Percentiles rank a stretch among this genome's conserved stretches.
phyloP scores from a whole-genome alignment of 2,329 filamentous ascomycete genomes.

The Teratosphaeria zuluensis region DNA sequence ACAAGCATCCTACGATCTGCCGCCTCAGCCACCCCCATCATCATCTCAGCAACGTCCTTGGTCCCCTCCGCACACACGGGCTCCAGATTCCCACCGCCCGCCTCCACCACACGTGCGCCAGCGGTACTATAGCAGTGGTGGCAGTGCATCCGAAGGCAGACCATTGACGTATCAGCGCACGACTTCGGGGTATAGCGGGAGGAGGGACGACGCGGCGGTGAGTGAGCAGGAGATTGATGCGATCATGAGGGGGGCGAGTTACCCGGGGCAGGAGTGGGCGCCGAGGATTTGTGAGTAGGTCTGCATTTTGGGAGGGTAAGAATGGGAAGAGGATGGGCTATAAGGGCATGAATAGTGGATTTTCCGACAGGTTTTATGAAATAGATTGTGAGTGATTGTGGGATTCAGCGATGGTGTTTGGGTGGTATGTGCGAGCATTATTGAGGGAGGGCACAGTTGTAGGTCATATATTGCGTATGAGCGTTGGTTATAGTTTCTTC shows the following conservation, averaged over 20 bases:
- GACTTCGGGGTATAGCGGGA: slow-evolving; percentile 14
- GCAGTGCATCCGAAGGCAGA: not conserved
- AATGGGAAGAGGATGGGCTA: no score
- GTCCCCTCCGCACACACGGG: not conserved
- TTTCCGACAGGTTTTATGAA: no score
- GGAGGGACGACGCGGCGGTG: slow-evolving; percentile 18
- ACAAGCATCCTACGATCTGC: slow-evolving; percentile 6
- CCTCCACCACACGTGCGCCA: not conserved
- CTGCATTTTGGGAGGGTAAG: not conserved
- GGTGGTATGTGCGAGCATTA: no score
- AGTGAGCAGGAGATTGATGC: slow-evolving; percentile 14
- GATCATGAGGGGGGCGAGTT: slow-evolving; percentile 56
- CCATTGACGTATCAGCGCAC: slow-evolving; percentile 11
- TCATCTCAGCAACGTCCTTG: slow-evolving; percentile 2
- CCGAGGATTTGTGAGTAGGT: not conserved
- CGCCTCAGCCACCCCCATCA: slow-evolving; percentile 5
- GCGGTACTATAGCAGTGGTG: not conserved
- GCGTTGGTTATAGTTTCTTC: no score
- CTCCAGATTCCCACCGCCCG: not conserved
- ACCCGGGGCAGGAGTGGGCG: slow-evolving; percentile 60
- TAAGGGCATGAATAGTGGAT: no score
- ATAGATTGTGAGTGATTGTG: no score
- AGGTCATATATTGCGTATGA: no score
- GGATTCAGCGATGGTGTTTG: no score
- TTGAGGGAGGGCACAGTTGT: no score